phyloP scores from a whole-genome alignment of 139 green algal genomes.

The Tetradesmus lagerheimii region DNA sequence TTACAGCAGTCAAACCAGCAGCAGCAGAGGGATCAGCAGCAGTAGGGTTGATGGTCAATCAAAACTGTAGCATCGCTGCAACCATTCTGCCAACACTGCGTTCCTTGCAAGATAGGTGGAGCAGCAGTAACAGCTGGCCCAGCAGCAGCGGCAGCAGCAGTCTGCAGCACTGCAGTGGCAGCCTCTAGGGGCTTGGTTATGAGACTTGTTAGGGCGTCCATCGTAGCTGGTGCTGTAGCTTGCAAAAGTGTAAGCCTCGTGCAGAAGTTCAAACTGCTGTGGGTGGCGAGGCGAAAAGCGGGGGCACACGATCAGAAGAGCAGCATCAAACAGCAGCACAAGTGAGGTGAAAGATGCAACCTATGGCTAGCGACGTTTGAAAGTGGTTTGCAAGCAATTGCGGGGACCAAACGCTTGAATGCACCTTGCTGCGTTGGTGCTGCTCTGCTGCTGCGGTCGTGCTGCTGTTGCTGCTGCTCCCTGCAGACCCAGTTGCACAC shows the following conservation, averaged over 20 bases:
- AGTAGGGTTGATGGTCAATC: background rate
- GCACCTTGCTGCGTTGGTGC: background rate
- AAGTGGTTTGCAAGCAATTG: background rate
- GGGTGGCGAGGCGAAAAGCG: no score
- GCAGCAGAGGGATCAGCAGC: background rate
- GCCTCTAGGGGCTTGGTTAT: conserved; percentile 32
- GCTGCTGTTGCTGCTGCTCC: background rate
- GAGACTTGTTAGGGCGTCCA: background rate
- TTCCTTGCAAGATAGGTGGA: background rate
- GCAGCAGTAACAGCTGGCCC: background rate
- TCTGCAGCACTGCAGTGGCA: background rate
- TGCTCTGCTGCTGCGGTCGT: background rate
- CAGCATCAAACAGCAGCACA: no score
- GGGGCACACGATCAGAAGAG: no score
- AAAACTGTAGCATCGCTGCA: no score
- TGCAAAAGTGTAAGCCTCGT: no score
- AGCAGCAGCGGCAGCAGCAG: background rate
- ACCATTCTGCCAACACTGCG: no score
- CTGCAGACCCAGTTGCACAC: background rate
- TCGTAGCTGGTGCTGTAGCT: background rate
- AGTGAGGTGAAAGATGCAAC: no score
- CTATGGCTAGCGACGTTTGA: no score
- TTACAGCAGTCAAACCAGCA: background rate
- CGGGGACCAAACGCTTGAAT: background rate
- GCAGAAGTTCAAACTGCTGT: no score